Evolutionary conservation across 768 basidiomycete species (phyloP), one percentile per base, ranked within the genome.

Genomic region (Termitomyces sp.): DNA sequence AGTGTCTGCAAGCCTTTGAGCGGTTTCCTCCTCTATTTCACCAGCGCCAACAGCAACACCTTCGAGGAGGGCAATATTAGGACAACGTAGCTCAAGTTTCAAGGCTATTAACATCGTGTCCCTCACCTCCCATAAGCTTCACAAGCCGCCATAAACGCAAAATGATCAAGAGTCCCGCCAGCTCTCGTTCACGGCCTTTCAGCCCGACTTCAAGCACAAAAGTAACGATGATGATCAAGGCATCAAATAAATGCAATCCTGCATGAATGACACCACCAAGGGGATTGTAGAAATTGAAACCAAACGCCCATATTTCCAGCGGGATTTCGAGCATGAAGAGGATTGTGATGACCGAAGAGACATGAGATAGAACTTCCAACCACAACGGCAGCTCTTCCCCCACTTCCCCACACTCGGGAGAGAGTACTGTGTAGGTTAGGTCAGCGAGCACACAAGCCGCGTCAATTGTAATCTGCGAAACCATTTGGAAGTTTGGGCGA

Each of bases 321-420:
- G 90, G 87, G 51, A 93, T 88, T 82, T 93, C 92, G 59, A 85
- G 27, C 32, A 93, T 67, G 79, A 93, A 92, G 66, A 89, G 65
- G 5, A 81, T 79, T 56, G 86, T 90, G 50, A 93, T 92, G 44
- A 57, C 66, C 40, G 89, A 77, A 5, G 90, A 92, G 52, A 87
- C 69, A 54, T 80, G 75, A 7, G 85, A 71, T 34, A 90, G 71
- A 31, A 84, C 69, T 59, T 83, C 78, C 11, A 92, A 78, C 87
- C 87, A 91, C 21, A 64, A 38, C 1, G 87, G 87, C 17, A 66
- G 65, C 14, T 81, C 79, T 27, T 76, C 71, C 11, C 69, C 68
- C 14, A 10, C 37, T 34, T 51, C 56, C 65, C 89, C 90, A 16
- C 65, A 61, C 9, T 61, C 66, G 17, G 80, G 71, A 27, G 76